A percentile compares a stretch with the other conserved stretches of the same genome.
These are phyloP conservation scores for Glycine latifolia DNA, from an alignment of 306 rosid genomes.

Conservation along the genomic window DNA sequence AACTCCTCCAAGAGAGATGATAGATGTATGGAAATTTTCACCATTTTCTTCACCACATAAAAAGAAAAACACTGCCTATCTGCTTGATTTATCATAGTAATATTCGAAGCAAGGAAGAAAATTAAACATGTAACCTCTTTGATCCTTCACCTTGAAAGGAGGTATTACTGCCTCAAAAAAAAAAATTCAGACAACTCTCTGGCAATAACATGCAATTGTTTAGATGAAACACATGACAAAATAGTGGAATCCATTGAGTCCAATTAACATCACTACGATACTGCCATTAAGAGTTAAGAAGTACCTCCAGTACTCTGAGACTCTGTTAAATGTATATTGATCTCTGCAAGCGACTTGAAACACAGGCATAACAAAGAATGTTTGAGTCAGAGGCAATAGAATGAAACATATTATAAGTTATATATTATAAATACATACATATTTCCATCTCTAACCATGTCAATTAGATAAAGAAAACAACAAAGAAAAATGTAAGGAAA, in stretches of 20 bases:
- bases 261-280: constrained; percentile 30
- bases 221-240: constrained; percentile 15
- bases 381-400: constrained; percentile 43
- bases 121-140: constrained; percentile 16
- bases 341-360: constrained; percentile 83
- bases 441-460: constrained; percentile 24
- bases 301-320: constrained; percentile 87
- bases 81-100: neutral
- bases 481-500: constrained; percentile 44
- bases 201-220: constrained; percentile 26
- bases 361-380: constrained; percentile 45
- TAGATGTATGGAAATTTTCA: constrained; percentile 29
- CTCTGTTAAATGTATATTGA: constrained; percentile 74
- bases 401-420: neutral
- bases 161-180: constrained; percentile 6
- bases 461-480: constrained; percentile 43
- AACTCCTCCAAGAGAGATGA: constrained; percentile 39
- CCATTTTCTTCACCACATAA: neutral
- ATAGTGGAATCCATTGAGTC: constrained; percentile 38
- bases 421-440: constrained; percentile 2
- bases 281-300: constrained; percentile 42
- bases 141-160: constrained; percentile 16
- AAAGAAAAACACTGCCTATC: neutral
- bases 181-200: constrained; percentile 22
- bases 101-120: constrained; percentile 1